These are phyloP conservation scores for Boletus sensibilis DNA, from an alignment of 768 basidiomycete genomes.

Conservation along the genomic window DNA sequence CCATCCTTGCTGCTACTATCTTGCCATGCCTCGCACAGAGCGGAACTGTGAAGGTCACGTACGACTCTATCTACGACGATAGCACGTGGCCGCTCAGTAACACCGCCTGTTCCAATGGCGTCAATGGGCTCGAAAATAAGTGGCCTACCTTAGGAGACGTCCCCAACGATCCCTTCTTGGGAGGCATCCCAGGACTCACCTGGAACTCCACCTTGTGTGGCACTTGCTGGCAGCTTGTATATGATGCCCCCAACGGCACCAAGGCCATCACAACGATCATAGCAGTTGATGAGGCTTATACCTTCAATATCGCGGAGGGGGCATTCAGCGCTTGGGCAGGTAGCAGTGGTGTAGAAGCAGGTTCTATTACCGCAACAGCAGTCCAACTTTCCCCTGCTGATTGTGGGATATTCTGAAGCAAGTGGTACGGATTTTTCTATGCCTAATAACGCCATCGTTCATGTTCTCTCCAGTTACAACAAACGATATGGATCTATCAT, in stretches of 20 bases:
- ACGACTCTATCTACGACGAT: background rate
- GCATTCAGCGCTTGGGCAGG: background rate
- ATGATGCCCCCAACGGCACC: background rate
- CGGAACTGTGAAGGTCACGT: background rate
- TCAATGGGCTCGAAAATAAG: constrained; percentile 31
- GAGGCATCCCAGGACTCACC: constrained; percentile 22
- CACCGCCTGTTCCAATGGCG: constrained; percentile 9
- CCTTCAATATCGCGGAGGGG: background rate
- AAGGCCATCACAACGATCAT: background rate
- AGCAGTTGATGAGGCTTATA: background rate
- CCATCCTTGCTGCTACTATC: too few species aligned
- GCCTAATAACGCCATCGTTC: background rate
- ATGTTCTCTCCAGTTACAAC: background rate
- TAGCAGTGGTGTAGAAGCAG: background rate
- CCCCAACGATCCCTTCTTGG: constrained; percentile 31
- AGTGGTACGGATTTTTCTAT: background rate
- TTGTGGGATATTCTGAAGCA: background rate
- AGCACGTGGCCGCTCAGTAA: constrained; percentile 18
- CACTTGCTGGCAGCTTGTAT: constrained; percentile 45
- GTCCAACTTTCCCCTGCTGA: background rate
- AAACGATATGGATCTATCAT: background rate
- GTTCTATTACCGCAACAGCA: background rate
- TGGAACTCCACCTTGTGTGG: constrained; percentile 58
- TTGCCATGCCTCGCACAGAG: background rate
- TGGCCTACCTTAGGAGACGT: constrained; percentile 35